Percentiles rank a stretch among this genome's conserved stretches.
Evolutionary conservation across 371 early-diverging fungal species (phyloP).

Genomic region (Batkoa obscura): DNA sequence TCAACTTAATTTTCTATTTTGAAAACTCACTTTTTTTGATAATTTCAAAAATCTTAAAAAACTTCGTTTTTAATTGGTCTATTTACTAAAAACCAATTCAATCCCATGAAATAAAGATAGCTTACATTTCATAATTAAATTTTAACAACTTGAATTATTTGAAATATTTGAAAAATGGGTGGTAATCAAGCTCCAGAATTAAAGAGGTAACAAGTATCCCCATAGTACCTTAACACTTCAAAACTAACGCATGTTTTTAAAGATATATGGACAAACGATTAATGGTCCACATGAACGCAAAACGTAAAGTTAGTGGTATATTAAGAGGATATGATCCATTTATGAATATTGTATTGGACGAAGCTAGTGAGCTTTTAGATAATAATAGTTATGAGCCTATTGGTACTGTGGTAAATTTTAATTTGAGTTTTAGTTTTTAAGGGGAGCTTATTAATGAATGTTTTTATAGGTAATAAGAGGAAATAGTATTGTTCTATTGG

Average conservation of each 20-base stretch:
- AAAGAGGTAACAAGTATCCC: no score
- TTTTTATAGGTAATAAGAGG: constrained; percentile 4
- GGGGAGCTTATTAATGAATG: background rate
- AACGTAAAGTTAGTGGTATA: constrained; percentile 77
- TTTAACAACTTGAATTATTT: no score
- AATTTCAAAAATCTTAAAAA: no score
- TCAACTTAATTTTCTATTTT: no score
- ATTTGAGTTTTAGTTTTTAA: background rate
- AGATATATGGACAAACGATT: constrained; percentile 95
- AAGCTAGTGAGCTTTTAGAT: constrained; percentile 42
- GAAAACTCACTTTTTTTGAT: no score
- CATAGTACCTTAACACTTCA: no score
- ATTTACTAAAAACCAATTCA: no score
- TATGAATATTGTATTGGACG: constrained; percentile 96
- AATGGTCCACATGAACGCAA: constrained; percentile 76
- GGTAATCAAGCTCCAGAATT: no score
- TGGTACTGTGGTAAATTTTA: constrained; percentile 4
- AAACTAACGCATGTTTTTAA: constrained; percentile 4
- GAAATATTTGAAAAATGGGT: no score
- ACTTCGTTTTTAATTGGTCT: no score
- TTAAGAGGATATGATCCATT: constrained; percentile 96
- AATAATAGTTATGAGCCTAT: background rate
- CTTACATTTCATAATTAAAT: no score
- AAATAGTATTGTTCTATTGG: constrained; percentile 1
- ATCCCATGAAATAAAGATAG: no score